Percentiles rank a stretch among this genome's conserved stretches.
phyloP scores from a whole-genome alignment of 805 yeast genomes.

The Metschnikowia aberdeeniae region DNA sequence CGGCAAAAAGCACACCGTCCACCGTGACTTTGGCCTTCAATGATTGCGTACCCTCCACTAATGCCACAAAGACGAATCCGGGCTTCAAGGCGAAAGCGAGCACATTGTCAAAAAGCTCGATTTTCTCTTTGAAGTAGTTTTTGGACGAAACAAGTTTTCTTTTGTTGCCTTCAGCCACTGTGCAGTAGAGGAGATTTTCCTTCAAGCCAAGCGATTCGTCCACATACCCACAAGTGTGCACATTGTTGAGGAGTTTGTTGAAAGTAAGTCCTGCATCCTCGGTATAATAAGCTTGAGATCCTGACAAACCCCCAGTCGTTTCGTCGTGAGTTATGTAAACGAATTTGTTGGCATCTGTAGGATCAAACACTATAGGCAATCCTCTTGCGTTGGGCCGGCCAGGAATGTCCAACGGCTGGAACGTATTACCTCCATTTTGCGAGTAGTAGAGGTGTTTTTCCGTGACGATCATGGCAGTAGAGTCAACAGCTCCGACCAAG shows the following conservation, averaged over 20 bases:
- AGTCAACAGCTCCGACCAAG: conserved; percentile 56
- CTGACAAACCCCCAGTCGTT: conserved; percentile 30
- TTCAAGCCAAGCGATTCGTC: conserved; percentile 45
- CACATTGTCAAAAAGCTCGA: conserved; percentile 48
- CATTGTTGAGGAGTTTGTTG: conserved; percentile 48
- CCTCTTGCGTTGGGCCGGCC: conserved; percentile 33
- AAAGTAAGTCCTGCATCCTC: conserved; percentile 66
- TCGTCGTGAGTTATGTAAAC: conserved; percentile 63
- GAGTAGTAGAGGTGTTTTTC: conserved; percentile 53
- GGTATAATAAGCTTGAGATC: conserved; percentile 50
- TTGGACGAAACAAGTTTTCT: conserved; percentile 43
- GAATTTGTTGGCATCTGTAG: conserved; percentile 49
- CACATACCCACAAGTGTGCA: conserved; percentile 63
- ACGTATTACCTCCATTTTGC: conserved; percentile 62
- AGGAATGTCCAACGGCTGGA: conserved; percentile 41
- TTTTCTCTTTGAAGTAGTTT: conserved; percentile 46
- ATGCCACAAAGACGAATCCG: conserved; percentile 70
- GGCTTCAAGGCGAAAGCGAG: conserved; percentile 74
- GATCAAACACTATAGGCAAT: conserved; percentile 58
- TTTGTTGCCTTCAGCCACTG: conserved; percentile 37
- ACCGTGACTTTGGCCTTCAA: conserved; percentile 70
- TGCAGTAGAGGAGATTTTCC: conserved; percentile 61
- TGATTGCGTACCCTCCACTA: conserved; percentile 35
- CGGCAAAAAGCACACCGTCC: conserved; percentile 75
- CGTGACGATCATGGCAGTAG: conserved; percentile 54